Evolutionary conservation across 2,329 filamentous ascomycete species (phyloP).

Genomic region (Plenodomus lindquistii): DNA sequence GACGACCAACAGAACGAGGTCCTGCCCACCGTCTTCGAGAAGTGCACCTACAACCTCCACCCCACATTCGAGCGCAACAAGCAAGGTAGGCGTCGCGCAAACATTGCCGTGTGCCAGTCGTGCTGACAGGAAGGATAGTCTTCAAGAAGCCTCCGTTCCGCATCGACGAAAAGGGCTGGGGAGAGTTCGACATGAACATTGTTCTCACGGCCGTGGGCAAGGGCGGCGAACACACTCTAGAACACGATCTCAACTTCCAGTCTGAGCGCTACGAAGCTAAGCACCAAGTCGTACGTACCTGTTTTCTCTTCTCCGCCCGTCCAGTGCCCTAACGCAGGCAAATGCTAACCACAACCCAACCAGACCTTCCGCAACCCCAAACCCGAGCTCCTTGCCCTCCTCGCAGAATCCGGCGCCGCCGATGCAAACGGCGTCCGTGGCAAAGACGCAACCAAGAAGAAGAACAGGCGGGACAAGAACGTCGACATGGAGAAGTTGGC

Average conservation of each 20-base stretch:
- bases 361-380: constrained; percentile 93
- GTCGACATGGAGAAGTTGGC: constrained; percentile 97
- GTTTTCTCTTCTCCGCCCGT: neutral
- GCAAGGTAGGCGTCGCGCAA: constrained; percentile 68
- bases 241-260: constrained; percentile 91
- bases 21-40: constrained; percentile 83
- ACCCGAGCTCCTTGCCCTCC: constrained; percentile 74
- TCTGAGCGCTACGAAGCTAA: constrained; percentile 79
- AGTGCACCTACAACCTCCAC: constrained; percentile 90
- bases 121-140: constrained; percentile 30
- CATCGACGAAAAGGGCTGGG: constrained; percentile 95
- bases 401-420: constrained; percentile 83
- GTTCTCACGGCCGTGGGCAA: constrained; percentile 83
- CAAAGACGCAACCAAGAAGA: constrained; percentile 76
- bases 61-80: constrained; percentile 86
- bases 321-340: too few species aligned
- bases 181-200: constrained; percentile 95
- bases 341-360: constrained; percentile 9
- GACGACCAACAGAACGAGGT: constrained; percentile 86
- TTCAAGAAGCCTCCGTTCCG: constrained; percentile 85
- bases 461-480: constrained; percentile 67
- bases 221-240: constrained; percentile 75
- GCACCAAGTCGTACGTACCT: constrained; percentile 67
- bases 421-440: constrained; percentile 64
- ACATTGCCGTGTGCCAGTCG: neutral